These are phyloP conservation scores for Candida methanosorbosa DNA, from an alignment of 805 yeast genomes.

Conservation along the genomic window DNA sequence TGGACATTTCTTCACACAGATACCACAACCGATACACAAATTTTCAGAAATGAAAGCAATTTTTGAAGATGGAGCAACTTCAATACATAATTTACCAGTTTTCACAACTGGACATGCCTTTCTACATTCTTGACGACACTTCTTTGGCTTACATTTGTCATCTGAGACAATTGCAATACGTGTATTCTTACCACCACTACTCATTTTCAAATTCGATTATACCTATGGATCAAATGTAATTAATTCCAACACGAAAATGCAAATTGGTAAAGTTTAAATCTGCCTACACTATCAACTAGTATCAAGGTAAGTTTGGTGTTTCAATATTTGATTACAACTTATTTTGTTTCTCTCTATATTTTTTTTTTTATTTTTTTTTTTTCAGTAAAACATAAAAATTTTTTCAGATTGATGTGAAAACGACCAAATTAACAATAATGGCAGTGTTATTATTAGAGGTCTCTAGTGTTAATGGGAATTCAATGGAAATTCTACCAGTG, in stretches of 20 bases:
- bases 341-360: background rate
- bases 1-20: constrained; percentile 97
- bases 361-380: background rate
- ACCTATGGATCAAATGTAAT: background rate
- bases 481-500: too few relatives aligned
- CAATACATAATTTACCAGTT: constrained; percentile 96
- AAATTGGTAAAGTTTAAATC: background rate
- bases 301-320: too few relatives aligned
- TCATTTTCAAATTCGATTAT: constrained; percentile 20
- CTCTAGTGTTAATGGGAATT: too few relatives aligned
- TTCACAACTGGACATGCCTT: constrained; percentile 96
- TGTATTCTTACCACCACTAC: constrained; percentile 30
- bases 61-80: constrained; percentile 82
- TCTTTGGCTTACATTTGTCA: constrained; percentile 96
- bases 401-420: background rate
- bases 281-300: background rate
- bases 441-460: too few relatives aligned
- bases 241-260: background rate
- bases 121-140: constrained; percentile 97
- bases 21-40: constrained; percentile 98
- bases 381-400: background rate
- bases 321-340: background rate
- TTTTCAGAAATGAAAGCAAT: constrained; percentile 92
- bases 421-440: background rate
- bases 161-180: constrained; percentile 95